A percentile compares a stretch with the other conserved stretches of the same genome.
These are phyloP conservation scores for Hsuehochloa calcarea DNA, from an alignment of 176 grass and related monocot genomes.

Conservation along the genomic window DNA sequence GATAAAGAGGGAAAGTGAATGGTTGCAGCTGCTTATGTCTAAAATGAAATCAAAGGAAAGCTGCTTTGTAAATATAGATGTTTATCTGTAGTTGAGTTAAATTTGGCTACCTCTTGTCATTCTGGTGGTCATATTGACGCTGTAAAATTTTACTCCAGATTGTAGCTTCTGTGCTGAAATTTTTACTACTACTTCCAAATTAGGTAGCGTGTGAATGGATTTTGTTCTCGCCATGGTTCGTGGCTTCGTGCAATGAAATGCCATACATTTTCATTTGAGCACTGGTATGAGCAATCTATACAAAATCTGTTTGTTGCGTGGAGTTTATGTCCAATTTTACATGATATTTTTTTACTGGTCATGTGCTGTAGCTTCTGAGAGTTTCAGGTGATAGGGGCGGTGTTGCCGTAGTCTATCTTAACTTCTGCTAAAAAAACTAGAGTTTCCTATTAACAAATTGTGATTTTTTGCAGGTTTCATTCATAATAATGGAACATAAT, in stretches of 20 bases:
- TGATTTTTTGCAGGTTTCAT: too few relatives aligned
- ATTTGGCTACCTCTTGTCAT: neutral
- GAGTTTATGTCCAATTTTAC: neutral
- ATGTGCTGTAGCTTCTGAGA: too few relatives aligned
- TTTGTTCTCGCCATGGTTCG: neutral
- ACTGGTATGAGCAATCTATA: neutral
- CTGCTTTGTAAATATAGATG: constrained; percentile 39
- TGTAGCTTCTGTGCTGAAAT: neutral
- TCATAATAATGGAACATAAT: too few relatives aligned
- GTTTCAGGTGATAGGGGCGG: too few relatives aligned
- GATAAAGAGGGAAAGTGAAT: constrained; percentile 50
- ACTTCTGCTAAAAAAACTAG: too few relatives aligned
- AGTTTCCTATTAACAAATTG: too few relatives aligned
- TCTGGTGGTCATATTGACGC: neutral
- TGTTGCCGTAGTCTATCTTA: too few relatives aligned
- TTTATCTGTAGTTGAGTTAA: neutral
- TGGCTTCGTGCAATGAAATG: neutral
- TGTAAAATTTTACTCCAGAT: neutral
- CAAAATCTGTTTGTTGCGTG: neutral
- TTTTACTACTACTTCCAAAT: neutral
- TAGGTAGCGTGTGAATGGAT: neutral
- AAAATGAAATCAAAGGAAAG: neutral
- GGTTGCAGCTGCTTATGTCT: neutral
- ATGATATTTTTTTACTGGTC: neutral
- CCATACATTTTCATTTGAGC: neutral